phyloP scores from a whole-genome alignment of 345 rosid species.

The Reutealis trisperma region DNA sequence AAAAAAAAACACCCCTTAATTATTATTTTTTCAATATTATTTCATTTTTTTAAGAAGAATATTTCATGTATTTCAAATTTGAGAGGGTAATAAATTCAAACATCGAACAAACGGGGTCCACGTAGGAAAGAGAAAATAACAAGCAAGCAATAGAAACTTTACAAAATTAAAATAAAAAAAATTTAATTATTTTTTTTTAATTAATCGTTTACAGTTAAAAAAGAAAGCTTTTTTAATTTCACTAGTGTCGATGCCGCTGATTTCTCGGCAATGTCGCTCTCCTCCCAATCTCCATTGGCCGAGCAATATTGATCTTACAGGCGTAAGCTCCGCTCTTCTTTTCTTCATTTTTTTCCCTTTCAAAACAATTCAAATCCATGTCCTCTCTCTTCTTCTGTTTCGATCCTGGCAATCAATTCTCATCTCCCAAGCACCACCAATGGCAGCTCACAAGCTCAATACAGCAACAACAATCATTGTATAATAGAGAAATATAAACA shows the following conservation, averaged over 20 bases:
- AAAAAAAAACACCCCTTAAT: no score
- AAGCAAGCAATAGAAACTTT: neutral
- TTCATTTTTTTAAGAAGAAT: neutral
- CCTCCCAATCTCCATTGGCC: constrained; percentile 19
- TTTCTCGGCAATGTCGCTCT: constrained; percentile 50
- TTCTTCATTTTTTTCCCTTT: constrained; percentile 20
- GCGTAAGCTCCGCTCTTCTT: constrained; percentile 33
- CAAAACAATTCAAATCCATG: neutral
- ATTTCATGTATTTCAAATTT: neutral
- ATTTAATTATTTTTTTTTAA: neutral
- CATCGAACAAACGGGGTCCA: neutral
- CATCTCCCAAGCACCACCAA: neutral
- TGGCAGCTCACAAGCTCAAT: neutral
- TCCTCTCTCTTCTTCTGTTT: neutral
- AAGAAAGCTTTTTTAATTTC: neutral
- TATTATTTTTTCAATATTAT: neutral
- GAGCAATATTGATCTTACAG: constrained; percentile 28
- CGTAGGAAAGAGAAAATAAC: neutral
- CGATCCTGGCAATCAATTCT: neutral
- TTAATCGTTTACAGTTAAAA: neutral
- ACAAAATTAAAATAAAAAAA: neutral
- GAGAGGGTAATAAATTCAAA: constrained; percentile 2
- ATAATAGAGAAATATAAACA: neutral
- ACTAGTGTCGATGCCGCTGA: constrained; percentile 41
- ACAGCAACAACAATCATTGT: neutral